These are phyloP conservation scores for Fraxinus americana DNA, from an alignment of 257 asterid species.

Conservation along the genomic window DNA sequence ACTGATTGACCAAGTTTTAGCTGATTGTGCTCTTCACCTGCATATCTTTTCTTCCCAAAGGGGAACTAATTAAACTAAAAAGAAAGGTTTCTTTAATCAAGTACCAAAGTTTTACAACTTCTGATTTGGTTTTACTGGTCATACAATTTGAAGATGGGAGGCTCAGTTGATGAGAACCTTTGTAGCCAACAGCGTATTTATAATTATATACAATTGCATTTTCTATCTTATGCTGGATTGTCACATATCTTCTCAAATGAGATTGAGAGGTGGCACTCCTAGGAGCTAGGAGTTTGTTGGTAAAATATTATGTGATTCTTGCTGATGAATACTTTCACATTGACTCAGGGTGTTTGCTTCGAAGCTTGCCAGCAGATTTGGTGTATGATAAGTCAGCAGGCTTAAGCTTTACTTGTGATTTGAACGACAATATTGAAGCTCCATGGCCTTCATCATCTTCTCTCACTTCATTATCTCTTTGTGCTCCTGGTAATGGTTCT, in stretches of 20 bases:
- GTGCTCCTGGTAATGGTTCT: conserved; percentile 85
- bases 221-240: background rate
- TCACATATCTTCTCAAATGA: background rate
- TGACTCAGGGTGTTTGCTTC: conserved; percentile 78
- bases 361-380: conserved; percentile 85
- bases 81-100: no score
- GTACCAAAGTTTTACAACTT: background rate
- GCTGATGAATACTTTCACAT: conserved; percentile 16
- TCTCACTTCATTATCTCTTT: conserved; percentile 76
- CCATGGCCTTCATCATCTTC: conserved; percentile 99
- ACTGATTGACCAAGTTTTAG: background rate
- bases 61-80: background rate
- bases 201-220: background rate
- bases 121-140: background rate
- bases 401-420: conserved; percentile 85
- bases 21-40: background rate
- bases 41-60: background rate
- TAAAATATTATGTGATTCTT: background rate
- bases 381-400: conserved; percentile 84
- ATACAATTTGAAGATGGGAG: background rate
- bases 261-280: conserved; percentile 3
- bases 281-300: conserved; percentile 1
- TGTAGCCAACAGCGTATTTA: background rate
- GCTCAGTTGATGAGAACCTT: background rate
- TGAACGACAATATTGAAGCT: conserved; percentile 89